These are phyloP conservation scores for Rhodotorula mucilaginosa DNA, from an alignment of 1,284 basidiomycete species.

Conservation along the genomic window DNA sequence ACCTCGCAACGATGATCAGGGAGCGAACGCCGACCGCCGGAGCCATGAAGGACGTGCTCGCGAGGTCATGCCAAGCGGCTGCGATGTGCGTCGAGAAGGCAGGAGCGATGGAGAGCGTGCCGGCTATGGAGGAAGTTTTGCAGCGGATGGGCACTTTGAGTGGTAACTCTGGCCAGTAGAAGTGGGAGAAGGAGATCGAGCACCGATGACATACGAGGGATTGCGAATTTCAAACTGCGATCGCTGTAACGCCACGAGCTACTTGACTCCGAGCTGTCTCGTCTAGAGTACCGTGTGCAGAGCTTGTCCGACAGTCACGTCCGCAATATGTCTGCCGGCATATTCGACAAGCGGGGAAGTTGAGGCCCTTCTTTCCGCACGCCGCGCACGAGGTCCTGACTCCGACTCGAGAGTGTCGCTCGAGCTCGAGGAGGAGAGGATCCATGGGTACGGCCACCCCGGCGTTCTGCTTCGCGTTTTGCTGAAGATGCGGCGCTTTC, in stretches of 20 bases:
- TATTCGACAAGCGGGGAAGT: conserved; percentile 34
- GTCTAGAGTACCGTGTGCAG: background rate
- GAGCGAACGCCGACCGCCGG: background rate
- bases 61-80: conserved; percentile 36
- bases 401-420: conserved; percentile 36
- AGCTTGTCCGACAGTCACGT: conserved; percentile 22
- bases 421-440: conserved; percentile 42
- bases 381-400: conserved; percentile 37
- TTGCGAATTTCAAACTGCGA: background rate
- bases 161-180: background rate
- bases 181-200: background rate
- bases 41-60: conserved; percentile 23
- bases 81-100: conserved; percentile 41
- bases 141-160: conserved; percentile 10
- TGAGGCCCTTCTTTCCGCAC: conserved; percentile 40
- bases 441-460: conserved; percentile 30
- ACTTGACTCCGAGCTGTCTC: background rate
- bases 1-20: conserved; percentile 32
- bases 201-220: background rate
- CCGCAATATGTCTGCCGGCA: conserved; percentile 29
- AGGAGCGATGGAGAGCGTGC: conserved; percentile 44
- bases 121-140: conserved; percentile 30
- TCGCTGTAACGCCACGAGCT: background rate
- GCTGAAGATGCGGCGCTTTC: too few species aligned
- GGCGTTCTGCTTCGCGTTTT: too few species aligned